Evolutionary conservation across 441 rosid genomes (phyloP), one percentile per base, ranked within the genome.

Genomic region (Bocquillonia castaneifolia): DNA sequence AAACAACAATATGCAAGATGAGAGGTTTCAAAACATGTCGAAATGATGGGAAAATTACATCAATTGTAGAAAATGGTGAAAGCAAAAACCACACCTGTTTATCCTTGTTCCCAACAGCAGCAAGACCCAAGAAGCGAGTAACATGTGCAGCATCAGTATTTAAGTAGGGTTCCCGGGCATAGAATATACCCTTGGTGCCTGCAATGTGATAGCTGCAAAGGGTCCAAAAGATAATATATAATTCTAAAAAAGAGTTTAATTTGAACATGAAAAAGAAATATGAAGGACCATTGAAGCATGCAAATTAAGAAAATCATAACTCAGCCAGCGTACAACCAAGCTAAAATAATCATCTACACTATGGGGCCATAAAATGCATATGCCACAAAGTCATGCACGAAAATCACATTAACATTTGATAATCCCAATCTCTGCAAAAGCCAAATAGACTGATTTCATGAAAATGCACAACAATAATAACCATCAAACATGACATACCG

Each of bases 71-170:
- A 64, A 37, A 18, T 37, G 12, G 58, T 67, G 6, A 14, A 20
- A 53, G 28, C 32, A 51, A 51, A 51, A 48, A 69, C 37, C 70
- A 53, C 1, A 93, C 99, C 92, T 93, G 97, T 77, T 93, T 93
- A 55, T 83, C 91, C 78, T 87, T 89, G 67, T 93, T 93, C 72
- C 97, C 99, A 79, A 91, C 92, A 23, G 85, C 71, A 62, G 96
- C 97, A 81, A 91, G 96, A 76, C 97, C 97, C 71, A 93, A 69
- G 79, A 93, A 93, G 44, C 97, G 96, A 64, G 96, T 93, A 57
- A 85, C 89, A 68, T 88, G 99, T 44, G 75, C 75, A 59, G 92
- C 87, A 65, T 86, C 93, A 66, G 67, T 45, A 60, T 91, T 93
- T 64, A 77, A 76, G 79, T 91, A 91, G 65, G 99, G 96, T 71